phyloP scores from a whole-genome alignment of 1,139 yeast species.

The Suhomyces panamericanus region DNA sequence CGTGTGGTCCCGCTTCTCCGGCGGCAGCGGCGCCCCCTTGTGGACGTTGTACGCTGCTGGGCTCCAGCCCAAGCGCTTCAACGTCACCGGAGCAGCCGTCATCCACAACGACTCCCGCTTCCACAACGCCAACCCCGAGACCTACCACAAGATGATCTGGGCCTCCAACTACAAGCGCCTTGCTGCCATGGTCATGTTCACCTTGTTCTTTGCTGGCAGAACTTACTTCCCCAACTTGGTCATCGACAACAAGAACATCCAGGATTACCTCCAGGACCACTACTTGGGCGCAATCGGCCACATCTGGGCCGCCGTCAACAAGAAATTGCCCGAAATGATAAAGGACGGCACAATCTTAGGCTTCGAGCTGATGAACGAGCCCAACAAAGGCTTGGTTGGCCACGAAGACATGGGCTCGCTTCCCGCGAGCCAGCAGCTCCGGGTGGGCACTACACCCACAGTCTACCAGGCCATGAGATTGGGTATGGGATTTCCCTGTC shows the following conservation, averaged over 20 bases:
- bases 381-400: conserved; percentile 67
- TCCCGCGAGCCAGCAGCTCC: conserved; percentile 56
- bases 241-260: conserved; percentile 73
- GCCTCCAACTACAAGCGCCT: conserved; percentile 80
- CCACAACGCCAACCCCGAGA: conserved; percentile 35
- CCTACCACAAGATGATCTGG: conserved; percentile 88
- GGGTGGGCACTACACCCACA: conserved; percentile 70
- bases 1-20: conserved; percentile 86
- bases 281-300: conserved; percentile 56
- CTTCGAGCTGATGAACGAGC: conserved; percentile 86
- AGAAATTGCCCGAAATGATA: conserved; percentile 54
- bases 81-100: conserved; percentile 69
- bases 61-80: conserved; percentile 69
- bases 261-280: conserved; percentile 69
- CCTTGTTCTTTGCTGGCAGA: conserved; percentile 79
- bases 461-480: conserved; percentile 57
- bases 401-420: conserved; percentile 45
- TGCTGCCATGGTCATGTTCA: conserved; percentile 81
- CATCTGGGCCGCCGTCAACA: conserved; percentile 53
- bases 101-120: conserved; percentile 57
- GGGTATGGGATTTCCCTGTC: conserved; percentile 71
- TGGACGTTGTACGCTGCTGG: conserved; percentile 98
- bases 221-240: conserved; percentile 68
- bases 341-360: conserved; percentile 62
- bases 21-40: conserved; percentile 96